Evolutionary conservation across 176 grass and related monocot genomes (phyloP).

Genomic region (Puya raimondii): DNA sequence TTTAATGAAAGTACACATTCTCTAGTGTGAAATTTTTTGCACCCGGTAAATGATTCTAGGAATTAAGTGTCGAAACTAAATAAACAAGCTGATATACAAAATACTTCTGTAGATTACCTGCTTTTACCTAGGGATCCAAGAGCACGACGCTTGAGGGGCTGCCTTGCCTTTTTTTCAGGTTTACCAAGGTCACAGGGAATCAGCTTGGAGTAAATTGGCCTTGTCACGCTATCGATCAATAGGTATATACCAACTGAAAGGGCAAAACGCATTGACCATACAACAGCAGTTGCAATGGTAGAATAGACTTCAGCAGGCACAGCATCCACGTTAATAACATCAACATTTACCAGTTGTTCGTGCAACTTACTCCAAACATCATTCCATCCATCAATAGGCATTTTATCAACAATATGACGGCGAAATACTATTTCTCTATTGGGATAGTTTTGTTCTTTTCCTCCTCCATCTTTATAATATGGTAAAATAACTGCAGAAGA

Average conservation of each 20-base stretch:
- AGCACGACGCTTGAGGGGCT: conserved; percentile 9
- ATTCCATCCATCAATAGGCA: conserved; percentile 31
- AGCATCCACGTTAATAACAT: conserved; percentile 32
- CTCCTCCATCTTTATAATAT: conserved; percentile 25
- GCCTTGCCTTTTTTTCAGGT: conserved; percentile 9
- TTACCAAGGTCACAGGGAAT: conserved; percentile 26
- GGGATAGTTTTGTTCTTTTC: conserved; percentile 11
- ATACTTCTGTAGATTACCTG: conserved; percentile 5
- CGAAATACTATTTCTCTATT: conserved; percentile 26
- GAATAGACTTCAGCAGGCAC: conserved; percentile 30
- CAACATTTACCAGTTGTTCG: conserved; percentile 27
- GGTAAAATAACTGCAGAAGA: conserved; percentile 31
- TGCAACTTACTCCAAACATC: conserved; percentile 28
- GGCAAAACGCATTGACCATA: conserved; percentile 28
- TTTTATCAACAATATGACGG: conserved; percentile 24
- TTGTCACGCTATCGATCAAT: conserved; percentile 20
- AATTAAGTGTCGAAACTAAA: background rate
- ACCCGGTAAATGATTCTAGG: background rate
- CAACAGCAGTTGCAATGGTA: conserved; percentile 23
- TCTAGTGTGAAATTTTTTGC: background rate
- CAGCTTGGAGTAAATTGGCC: conserved; percentile 27
- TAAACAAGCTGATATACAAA: background rate
- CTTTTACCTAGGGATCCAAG: conserved; percentile 27
- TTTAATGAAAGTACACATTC: background rate
- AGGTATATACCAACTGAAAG: conserved; percentile 21